These are phyloP conservation scores for Alternaria brassicicola DNA, from an alignment of 2,329 filamentous ascomycete species.

Conservation along the genomic window DNA sequence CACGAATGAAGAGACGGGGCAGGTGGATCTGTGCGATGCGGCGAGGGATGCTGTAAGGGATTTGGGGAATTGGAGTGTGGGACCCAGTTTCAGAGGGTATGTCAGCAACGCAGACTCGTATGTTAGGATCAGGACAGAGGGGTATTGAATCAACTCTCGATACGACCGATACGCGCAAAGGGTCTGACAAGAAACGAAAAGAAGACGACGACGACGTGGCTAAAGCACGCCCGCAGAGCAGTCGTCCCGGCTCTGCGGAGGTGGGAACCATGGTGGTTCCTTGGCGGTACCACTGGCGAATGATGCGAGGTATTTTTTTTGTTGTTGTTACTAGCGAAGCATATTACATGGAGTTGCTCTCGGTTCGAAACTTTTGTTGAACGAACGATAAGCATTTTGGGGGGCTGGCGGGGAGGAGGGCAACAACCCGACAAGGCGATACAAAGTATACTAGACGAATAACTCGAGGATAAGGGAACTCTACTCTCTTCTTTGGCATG, in stretches of 20 bases:
- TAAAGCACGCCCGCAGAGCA: background rate
- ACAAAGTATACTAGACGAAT: background rate
- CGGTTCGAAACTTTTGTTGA: background rate
- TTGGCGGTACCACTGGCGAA: background rate
- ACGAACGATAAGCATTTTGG: background rate
- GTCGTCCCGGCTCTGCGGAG: background rate
- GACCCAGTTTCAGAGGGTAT: conserved; percentile 30
- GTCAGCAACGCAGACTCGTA: conserved; percentile 35
- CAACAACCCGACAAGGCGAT: background rate
- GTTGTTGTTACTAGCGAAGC: conserved; percentile 1
- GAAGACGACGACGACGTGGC: background rate
- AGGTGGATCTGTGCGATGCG: conserved; percentile 20
- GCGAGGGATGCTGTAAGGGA: conserved; percentile 23
- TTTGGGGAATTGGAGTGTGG: conserved; percentile 29
- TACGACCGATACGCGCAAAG: background rate
- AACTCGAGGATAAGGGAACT: background rate
- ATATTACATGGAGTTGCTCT: background rate
- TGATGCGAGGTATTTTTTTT: background rate
- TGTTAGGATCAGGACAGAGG: conserved; percentile 28
- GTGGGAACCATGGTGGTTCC: background rate
- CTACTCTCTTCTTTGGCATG: background rate
- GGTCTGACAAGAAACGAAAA: background rate
- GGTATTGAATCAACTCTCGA: conserved; percentile 7
- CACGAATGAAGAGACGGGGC: conserved; percentile 18
- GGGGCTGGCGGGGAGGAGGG: too few species aligned